phyloP scores from a whole-genome alignment of 75 land plant genomes.

The Adiantum capillusveneris region DNA sequence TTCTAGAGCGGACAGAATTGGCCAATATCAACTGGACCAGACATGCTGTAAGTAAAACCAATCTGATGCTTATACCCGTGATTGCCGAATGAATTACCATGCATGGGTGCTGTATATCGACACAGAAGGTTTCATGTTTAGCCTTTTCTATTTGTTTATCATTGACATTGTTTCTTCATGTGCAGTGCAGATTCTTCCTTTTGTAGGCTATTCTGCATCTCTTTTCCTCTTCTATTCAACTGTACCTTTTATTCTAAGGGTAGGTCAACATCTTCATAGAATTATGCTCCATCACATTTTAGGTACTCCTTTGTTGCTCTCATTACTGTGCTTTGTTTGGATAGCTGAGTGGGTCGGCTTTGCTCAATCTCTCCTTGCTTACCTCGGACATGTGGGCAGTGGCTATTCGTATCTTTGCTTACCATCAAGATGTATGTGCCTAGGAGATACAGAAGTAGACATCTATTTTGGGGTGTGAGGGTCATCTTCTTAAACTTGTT shows the following conservation, averaged over 20 bases:
- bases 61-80: neutral
- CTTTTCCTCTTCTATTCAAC: constrained; percentile 69
- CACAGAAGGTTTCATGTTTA: no score
- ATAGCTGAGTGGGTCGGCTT: constrained; percentile 82
- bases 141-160: no score
- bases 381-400: constrained; percentile 99
- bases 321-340: neutral
- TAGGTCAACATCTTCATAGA: constrained; percentile 6
- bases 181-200: constrained; percentile 67
- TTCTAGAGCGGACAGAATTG: constrained; percentile 69
- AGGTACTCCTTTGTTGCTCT: neutral
- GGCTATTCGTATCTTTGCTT: constrained; percentile 73
- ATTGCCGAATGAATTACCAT: no score
- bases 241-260: constrained; percentile 72
- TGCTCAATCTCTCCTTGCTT: constrained; percentile 84
- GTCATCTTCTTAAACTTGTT: no score
- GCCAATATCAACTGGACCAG: constrained; percentile 60
- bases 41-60: constrained; percentile 46
- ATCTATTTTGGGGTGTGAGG: neutral
- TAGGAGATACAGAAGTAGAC: no score
- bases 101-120: no score
- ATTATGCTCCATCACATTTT: neutral
- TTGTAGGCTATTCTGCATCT: constrained; percentile 60
- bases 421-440: constrained; percentile 57
- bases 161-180: neutral